These are phyloP conservation scores for Polyplosphaeria fusca DNA, from an alignment of 495 filamentous ascomycete genomes.

Conservation along the genomic window DNA sequence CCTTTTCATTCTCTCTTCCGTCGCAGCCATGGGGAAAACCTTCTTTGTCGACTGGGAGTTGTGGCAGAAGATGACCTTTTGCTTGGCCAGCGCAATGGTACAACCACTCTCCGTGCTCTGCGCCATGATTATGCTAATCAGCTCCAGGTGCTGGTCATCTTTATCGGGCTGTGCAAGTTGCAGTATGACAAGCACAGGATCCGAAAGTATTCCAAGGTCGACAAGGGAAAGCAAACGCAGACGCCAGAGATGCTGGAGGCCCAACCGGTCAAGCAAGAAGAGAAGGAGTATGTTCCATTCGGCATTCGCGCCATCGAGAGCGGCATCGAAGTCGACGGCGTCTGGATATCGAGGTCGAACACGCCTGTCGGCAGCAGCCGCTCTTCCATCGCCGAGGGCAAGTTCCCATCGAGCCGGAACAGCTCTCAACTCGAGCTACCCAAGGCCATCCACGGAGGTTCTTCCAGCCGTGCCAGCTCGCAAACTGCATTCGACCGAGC, in stretches of 20 bases:
- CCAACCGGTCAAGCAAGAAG: slow-evolving; percentile 43
- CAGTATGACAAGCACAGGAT: slow-evolving; percentile 62
- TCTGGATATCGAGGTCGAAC: slow-evolving; percentile 73
- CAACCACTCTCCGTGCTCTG: too few relatives aligned
- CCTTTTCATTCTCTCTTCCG: too few relatives aligned
- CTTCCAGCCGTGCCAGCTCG: slow-evolving; percentile 27
- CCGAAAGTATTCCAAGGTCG: slow-evolving; percentile 61
- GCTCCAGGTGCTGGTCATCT: slow-evolving; percentile 48
- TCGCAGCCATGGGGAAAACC: slow-evolving; percentile 26
- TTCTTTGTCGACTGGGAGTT: slow-evolving; percentile 79
- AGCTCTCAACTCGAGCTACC: slow-evolving; percentile 25
- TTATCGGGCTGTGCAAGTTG: slow-evolving; percentile 52
- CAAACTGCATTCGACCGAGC: slow-evolving; percentile 30
- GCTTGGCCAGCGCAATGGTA: too few relatives aligned
- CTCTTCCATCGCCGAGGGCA: slow-evolving; percentile 23
- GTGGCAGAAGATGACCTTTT: slow-evolving; percentile 90
- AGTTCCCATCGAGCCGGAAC: slow-evolving; percentile 12
- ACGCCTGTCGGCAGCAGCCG: slow-evolving; percentile 50
- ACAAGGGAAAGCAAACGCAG: slow-evolving; percentile 60
- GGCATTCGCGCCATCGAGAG: slow-evolving; percentile 85
- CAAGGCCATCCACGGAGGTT: slow-evolving; percentile 16
- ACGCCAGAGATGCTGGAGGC: slow-evolving; percentile 50
- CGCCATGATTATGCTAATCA: too few relatives aligned
- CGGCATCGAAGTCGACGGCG: slow-evolving; percentile 81
- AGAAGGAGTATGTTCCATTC: slow-evolving; percentile 68